Percentiles rank a stretch among this genome's conserved stretches.
These are phyloP conservation scores for Cladosporium sp. DNA, from an alignment of 2,329 filamentous ascomycete species.

Conservation along the genomic window DNA sequence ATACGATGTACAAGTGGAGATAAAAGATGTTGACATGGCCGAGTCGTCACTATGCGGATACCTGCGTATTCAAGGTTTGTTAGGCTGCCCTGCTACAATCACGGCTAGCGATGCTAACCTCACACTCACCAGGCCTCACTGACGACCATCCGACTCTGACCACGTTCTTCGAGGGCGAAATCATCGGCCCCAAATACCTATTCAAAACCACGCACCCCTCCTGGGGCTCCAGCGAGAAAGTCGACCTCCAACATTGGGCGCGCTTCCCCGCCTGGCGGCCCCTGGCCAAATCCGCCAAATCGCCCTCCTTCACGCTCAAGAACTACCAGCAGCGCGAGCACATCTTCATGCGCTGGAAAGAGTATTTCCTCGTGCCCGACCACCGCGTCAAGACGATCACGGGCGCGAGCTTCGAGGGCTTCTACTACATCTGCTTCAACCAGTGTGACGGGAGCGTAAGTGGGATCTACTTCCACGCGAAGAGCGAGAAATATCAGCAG, in stretches of 20 bases:
- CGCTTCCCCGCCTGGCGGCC: slow-evolving; percentile 84
- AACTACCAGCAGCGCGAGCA: slow-evolving; percentile 76
- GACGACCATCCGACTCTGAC: slow-evolving; percentile 96
- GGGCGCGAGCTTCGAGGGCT: slow-evolving; percentile 94
- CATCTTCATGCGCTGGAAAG: slow-evolving; percentile 99
- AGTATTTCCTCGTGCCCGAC: slow-evolving; percentile 93
- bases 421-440: slow-evolving; percentile 99
- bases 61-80: slow-evolving; percentile 81
- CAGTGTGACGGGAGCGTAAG: slow-evolving; percentile 78
- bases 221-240: slow-evolving; percentile 89
- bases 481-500: slow-evolving; percentile 98
- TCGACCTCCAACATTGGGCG: slow-evolving; percentile 87
- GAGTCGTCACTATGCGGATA: slow-evolving; percentile 95
- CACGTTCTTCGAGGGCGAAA: slow-evolving; percentile 97
- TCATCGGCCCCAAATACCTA: slow-evolving; percentile 91
- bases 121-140: slow-evolving; percentile 62
- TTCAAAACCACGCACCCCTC: slow-evolving; percentile 83
- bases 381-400: slow-evolving; percentile 85
- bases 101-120: slow-evolving; percentile 10
- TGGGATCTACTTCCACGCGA: slow-evolving; percentile 96
- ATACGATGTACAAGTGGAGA: slow-evolving; percentile 94
- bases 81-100: not conserved
- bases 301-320: slow-evolving; percentile 53
- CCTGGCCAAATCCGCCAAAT: slow-evolving; percentile 58
- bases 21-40: slow-evolving; percentile 90